These are phyloP conservation scores for Eucalyptus leucophloia DNA, from an alignment of 345 rosid genomes.

Conservation along the genomic window DNA sequence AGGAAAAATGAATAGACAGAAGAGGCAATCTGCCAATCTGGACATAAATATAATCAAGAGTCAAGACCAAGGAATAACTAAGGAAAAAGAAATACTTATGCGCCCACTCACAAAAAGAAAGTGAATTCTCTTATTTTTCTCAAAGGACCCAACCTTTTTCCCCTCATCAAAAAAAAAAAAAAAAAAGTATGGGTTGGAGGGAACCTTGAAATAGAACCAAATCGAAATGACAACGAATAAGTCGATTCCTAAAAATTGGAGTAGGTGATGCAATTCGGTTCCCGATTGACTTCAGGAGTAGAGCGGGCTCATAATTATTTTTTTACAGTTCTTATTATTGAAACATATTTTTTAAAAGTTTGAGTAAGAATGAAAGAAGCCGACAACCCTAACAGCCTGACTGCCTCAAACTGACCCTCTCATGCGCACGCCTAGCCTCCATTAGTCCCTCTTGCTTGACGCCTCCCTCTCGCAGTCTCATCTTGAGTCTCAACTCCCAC, in stretches of 20 bases:
- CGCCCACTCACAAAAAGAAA: not conserved
- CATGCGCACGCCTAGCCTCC: too few relatives aligned
- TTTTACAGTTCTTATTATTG: not conserved
- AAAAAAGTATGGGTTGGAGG: too few relatives aligned
- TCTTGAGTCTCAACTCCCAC: too few relatives aligned
- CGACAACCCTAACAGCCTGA: not conserved
- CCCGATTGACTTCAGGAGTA: not conserved
- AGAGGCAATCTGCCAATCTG: not conserved
- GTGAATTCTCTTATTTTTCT: not conserved
- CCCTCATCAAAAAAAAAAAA: not conserved
- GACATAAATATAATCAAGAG: not conserved
- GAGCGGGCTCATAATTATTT: too few relatives aligned
- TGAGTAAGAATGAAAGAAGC: not conserved
- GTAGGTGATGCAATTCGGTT: not conserved
- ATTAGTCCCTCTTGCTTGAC: too few relatives aligned
- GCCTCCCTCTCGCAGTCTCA: too few relatives aligned
- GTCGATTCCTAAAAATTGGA: not conserved
- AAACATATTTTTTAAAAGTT: not conserved
- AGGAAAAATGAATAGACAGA: not conserved
- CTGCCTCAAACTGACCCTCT: too few relatives aligned
- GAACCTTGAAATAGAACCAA: not conserved
- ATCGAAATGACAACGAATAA: not conserved
- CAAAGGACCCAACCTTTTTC: not conserved
- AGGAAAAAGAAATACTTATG: not conserved
- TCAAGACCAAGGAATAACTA: not conserved